Evolutionary conservation across 202 grass and related monocot species (phyloP).

Genomic region (Alloteropsis angusta): DNA sequence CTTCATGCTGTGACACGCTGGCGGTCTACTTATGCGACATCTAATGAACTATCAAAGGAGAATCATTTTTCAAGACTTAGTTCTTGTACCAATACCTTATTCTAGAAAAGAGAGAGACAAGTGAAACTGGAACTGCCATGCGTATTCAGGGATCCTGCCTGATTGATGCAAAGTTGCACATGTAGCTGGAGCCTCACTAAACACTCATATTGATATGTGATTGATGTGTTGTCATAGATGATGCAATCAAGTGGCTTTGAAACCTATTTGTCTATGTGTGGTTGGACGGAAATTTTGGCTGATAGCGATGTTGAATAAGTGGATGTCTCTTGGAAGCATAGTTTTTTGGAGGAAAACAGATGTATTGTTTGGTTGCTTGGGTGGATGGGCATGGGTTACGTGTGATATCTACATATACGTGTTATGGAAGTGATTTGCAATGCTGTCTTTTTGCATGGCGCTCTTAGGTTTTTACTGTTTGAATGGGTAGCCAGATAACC

Average conservation of each 20-base stretch:
- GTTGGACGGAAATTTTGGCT: neutral
- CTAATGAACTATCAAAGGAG: neutral
- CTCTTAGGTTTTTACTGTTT: neutral
- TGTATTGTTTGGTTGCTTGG: neutral
- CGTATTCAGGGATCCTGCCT: neutral
- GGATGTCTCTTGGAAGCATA: neutral
- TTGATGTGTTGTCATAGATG: neutral
- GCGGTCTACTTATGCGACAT: neutral
- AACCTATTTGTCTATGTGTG: neutral
- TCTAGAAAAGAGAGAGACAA: neutral
- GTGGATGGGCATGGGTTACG: neutral
- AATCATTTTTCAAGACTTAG: neutral
- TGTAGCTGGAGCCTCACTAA: neutral
- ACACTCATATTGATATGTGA: neutral
- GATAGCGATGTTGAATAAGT: neutral
- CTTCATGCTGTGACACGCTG: neutral
- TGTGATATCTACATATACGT: neutral
- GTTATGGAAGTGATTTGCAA: neutral
- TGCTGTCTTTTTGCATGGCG: neutral
- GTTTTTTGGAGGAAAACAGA: neutral
- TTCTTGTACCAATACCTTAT: neutral
- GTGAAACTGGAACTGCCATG: neutral
- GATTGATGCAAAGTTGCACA: neutral
- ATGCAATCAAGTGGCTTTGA: neutral
- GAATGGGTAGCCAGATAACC: neutral